Conservation (phyloP, 495 filamentous ascomycete genomes). For the Xylaria nigripes region DNA sequence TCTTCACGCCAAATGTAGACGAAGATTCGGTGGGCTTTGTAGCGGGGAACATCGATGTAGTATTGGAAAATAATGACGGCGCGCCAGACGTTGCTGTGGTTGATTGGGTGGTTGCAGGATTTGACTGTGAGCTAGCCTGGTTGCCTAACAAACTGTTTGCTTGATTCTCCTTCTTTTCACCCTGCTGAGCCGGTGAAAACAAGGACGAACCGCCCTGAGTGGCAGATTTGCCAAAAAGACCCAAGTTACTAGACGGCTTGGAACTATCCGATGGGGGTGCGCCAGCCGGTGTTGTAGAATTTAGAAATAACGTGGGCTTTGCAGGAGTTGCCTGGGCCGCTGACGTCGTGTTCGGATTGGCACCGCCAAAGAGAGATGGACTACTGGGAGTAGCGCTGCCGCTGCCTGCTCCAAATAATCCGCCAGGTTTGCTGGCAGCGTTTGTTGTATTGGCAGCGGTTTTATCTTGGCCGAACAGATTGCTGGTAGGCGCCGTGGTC, state of each 20-base stretch:
- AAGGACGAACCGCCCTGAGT: slow-evolving; percentile 9
- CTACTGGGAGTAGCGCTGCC: slow-evolving; percentile 15
- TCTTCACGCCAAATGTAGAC: slow-evolving; percentile 18
- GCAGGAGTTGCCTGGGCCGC: slow-evolving; percentile 22
- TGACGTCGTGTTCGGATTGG: slow-evolving; percentile 30
- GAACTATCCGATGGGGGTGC: slow-evolving; percentile 41
- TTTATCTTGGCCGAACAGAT: slow-evolving; percentile 16
- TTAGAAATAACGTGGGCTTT: slow-evolving; percentile 37
- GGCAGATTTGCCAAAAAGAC: slow-evolving; percentile 14
- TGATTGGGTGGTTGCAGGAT: slow-evolving; percentile 12
- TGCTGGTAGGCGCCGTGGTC: slow-evolving; percentile 16
- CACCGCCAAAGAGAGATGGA: slow-evolving; percentile 32
- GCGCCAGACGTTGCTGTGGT: neutral
- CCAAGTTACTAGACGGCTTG: slow-evolving; percentile 15
- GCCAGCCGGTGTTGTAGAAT: slow-evolving; percentile 57
- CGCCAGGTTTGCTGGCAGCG: slow-evolving; percentile 28
- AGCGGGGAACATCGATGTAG: slow-evolving; percentile 14
- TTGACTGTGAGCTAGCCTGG: slow-evolving; percentile 8
- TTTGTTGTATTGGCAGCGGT: slow-evolving; percentile 7
- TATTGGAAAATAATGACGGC: slow-evolving; percentile 14
- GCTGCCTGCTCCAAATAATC: slow-evolving; percentile 34
- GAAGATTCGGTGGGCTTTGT: slow-evolving; percentile 19
- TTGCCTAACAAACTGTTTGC: slow-evolving; percentile 11
- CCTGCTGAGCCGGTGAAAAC: slow-evolving; percentile 15
- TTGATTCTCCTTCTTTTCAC: slow-evolving; percentile 15